Percentiles rank a stretch among this genome's conserved stretches.
Evolutionary conservation across 2,329 filamentous ascomycete genomes (phyloP).

Genomic region (Trichoderma semiorbis): DNA sequence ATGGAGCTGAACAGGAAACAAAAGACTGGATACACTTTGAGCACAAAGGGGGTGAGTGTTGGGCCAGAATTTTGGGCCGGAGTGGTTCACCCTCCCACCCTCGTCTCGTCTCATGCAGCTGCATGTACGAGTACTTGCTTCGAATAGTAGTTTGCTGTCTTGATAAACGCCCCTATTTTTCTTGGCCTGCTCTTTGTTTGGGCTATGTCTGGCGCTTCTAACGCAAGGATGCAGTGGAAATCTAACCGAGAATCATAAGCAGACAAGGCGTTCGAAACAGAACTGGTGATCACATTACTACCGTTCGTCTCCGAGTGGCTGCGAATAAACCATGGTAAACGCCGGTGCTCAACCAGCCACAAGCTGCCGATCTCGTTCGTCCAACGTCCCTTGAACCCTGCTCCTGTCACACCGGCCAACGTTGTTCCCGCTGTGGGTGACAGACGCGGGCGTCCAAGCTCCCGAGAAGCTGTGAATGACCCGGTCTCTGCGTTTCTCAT

Average conservation of each 20-base stretch:
- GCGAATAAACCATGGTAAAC: background rate
- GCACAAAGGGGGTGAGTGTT: background rate
- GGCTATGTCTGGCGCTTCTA: background rate
- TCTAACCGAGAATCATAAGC: background rate
- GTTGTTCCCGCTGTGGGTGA: background rate
- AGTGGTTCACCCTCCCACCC: background rate
- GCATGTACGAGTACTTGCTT: background rate
- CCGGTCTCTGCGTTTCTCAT: background rate
- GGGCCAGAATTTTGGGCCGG: background rate
- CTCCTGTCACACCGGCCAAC: background rate
- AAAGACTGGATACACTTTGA: background rate
- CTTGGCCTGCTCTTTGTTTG: background rate
- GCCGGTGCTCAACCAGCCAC: background rate
- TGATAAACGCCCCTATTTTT: background rate
- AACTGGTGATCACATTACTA: background rate
- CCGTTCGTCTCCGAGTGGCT: background rate
- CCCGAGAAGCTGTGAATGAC: background rate
- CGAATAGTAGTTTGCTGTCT: background rate
- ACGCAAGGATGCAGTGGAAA: background rate
- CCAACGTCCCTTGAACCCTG: background rate
- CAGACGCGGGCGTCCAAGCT: background rate
- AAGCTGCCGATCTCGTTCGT: background rate
- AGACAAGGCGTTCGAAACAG: background rate
- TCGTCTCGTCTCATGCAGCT: background rate
- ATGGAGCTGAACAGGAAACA: background rate